Conservation (phyloP, 2,329 filamentous ascomycete species). For the Colletotrichum sp. region DNA sequence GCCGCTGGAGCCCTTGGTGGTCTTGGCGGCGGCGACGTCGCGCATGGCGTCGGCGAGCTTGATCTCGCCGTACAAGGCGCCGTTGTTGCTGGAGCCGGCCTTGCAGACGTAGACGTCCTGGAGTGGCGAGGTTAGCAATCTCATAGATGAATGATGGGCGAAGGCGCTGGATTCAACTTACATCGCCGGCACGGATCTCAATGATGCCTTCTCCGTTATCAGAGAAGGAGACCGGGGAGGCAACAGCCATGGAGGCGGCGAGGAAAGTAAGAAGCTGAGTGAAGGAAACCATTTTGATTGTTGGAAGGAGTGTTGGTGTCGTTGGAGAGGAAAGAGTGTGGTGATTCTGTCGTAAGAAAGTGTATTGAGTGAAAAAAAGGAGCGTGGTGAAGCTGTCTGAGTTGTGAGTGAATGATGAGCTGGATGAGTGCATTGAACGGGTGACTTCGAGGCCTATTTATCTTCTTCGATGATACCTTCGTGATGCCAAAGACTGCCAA, state of each 20-base stretch:
- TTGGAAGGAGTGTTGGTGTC: not conserved
- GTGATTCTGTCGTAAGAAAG: not conserved
- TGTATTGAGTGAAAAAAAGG: not conserved
- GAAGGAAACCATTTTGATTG: not conserved
- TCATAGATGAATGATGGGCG: not conserved
- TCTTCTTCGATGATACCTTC: not conserved
- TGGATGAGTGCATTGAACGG: not conserved
- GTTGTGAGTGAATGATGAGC: not conserved
- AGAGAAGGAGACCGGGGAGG: not conserved
- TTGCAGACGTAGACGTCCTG: not conserved
- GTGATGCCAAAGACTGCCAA: not conserved
- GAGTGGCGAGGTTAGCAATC: not conserved
- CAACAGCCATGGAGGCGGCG: not conserved
- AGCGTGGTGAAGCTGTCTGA: not conserved
- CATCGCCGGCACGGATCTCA: not conserved
- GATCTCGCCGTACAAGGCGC: not conserved
- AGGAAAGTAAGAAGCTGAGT: not conserved
- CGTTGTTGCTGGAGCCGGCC: not conserved
- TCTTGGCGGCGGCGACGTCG: not conserved
- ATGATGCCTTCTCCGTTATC: not conserved
- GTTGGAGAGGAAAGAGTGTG: not conserved
- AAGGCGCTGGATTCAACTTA: not conserved
- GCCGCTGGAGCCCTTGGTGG: not conserved
- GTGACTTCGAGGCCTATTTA: not conserved
- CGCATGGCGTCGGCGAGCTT: not conserved